Percentiles rank a stretch among this genome's conserved stretches.
These are phyloP conservation scores for Neurospora sp. DNA, from an alignment of 495 filamentous ascomycete genomes.

Conservation along the genomic window DNA sequence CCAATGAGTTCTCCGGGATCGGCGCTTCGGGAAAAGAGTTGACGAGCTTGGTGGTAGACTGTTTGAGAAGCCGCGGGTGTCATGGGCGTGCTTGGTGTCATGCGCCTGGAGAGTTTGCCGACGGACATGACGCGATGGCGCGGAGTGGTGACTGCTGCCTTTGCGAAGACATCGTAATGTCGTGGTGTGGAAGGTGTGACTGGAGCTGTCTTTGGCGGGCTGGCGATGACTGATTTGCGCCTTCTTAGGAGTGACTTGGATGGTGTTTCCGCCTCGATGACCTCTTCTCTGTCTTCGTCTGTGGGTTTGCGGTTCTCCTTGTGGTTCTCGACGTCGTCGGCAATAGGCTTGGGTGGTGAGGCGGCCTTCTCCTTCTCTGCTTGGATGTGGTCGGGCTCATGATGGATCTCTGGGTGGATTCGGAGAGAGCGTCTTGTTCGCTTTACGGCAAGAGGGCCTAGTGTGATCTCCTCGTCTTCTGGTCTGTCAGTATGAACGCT, in stretches of 20 bases:
- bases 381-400: background rate
- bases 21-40: constrained; percentile 71
- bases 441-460: constrained; percentile 36
- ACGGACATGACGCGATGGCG: constrained; percentile 41
- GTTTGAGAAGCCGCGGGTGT: constrained; percentile 55
- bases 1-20: constrained; percentile 71
- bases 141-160: constrained; percentile 31
- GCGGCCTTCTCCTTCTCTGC: constrained; percentile 39
- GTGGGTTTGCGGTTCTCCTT: background rate
- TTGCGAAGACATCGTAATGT: constrained; percentile 40
- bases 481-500: constrained; percentile 23
- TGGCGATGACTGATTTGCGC: background rate
- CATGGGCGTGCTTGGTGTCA: constrained; percentile 49
- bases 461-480: constrained; percentile 14
- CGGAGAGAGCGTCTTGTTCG: constrained; percentile 48
- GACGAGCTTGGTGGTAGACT: constrained; percentile 77
- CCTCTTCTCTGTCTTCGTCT: background rate
- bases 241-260: background rate
- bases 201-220: constrained; percentile 17
- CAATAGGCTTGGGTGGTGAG: constrained; percentile 25
- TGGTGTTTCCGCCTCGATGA: background rate
- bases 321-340: background rate
- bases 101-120: constrained; percentile 40
- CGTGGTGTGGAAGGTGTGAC: constrained; percentile 59
- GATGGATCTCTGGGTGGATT: background rate